Base-by-base conservation (phyloP, 192 early-diverging fungal genomes). In the Allomyces javanicus region DNA sequence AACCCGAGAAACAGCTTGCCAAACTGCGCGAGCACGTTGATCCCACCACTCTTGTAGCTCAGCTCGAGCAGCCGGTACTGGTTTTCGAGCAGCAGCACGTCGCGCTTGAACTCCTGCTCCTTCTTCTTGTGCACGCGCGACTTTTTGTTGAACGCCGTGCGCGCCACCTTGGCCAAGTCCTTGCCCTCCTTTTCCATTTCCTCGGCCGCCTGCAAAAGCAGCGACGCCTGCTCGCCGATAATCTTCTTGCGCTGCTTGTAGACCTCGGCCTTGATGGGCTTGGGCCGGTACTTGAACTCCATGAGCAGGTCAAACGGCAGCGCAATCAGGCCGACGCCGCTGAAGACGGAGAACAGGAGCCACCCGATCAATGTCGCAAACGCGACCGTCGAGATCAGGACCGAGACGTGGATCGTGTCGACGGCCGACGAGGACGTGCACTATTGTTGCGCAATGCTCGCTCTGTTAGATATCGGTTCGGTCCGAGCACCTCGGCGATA, bases 11-110 rank as follows among this genome's bases (percentile, higher is more conserved):
- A 64, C 43, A 84, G 71, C 58, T 76, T 71, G 9, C 66, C 55
- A 23, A 78, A 69, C 64, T 84, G 81, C 19, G 72, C 25, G 1
- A 84, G 63, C 50, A 83, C 67, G 45, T 83, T 75, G 3, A 79
- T 79, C 50, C 81, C 81, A 61, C 78, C 77, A n/a, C 68, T 68
- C 27, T 72, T 70, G 69, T 81, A 84, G 43, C 65, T 62, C 11
- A 78, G 78, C 66, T 84, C 81, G 23, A 84, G 63, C 12, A 74
- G 65, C 12, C 74, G 75, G 72, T 78, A 84, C 63, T 83, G 79
- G 65, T 78, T 74, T 65, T 84, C 83, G 24, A 84, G 68, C 61
- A 81, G 72, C 12, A 84, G 24, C 11, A 81, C 75, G 67, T 83
- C 79, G 73, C 82, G 12, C 55, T 79, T 44, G 64, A 84, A 84